Evolutionary conservation across 2,329 filamentous ascomycete species (phyloP).

Genomic region (Venturia effusa): DNA sequence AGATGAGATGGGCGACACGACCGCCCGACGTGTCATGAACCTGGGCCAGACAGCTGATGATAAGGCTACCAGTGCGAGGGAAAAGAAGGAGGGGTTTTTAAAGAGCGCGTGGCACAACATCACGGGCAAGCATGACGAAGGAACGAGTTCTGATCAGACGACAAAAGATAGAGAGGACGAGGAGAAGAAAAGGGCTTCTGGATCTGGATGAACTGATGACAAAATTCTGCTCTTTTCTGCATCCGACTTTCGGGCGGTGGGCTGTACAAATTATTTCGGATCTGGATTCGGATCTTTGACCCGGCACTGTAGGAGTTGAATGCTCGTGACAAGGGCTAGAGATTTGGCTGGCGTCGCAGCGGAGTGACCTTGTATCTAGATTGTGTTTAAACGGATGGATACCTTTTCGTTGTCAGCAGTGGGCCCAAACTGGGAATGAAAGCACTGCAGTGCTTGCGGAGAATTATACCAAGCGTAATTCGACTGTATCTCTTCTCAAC

Average conservation of each 20-base stretch:
- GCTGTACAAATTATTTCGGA: neutral
- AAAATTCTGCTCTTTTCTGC: neutral
- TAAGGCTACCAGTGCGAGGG: slow-evolving; percentile 22
- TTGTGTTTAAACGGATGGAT: neutral
- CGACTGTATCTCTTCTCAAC: slow-evolving; percentile 14
- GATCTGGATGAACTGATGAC: slow-evolving; percentile 17
- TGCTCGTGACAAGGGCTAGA: neutral
- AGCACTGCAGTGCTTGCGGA: neutral
- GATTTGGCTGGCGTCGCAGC: neutral
- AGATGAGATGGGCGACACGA: slow-evolving; percentile 90
- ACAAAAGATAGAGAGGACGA: slow-evolving; percentile 15
- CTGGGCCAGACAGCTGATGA: slow-evolving; percentile 41
- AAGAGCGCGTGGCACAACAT: slow-evolving; percentile 90
- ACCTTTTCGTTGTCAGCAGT: neutral
- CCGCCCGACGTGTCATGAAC: slow-evolving; percentile 87
- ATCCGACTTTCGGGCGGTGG: too few relatives aligned
- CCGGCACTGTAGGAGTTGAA: neutral
- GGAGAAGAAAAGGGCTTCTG: slow-evolving; percentile 22
- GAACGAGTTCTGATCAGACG: slow-evolving; percentile 13
- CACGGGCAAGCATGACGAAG: slow-evolving; percentile 54
- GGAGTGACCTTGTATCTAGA: neutral
- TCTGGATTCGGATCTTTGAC: neutral
- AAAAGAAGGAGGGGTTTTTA: slow-evolving; percentile 80
- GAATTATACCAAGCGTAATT: neutral
- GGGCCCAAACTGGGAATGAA: neutral